These are phyloP conservation scores for Piper betle DNA, from an alignment of 164 flowering plant genomes.

Conservation along the genomic window DNA sequence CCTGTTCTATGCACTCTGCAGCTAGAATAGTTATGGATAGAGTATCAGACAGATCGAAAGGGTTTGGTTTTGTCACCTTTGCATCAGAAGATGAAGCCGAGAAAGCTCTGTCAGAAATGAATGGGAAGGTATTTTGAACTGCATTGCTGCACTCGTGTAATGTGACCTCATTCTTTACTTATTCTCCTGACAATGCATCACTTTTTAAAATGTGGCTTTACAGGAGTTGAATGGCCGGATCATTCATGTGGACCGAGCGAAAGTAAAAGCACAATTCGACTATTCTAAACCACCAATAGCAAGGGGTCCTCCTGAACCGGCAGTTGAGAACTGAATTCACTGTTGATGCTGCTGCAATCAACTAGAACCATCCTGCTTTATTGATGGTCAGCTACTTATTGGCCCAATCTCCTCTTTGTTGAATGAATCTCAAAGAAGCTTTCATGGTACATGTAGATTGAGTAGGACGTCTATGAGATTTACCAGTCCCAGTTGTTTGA, in stretches of 20 bases:
- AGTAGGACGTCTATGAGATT: not conserved
- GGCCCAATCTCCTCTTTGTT: not conserved
- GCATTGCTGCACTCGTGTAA: not conserved
- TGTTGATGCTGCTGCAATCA: not conserved
- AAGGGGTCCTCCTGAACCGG: slow-evolving; percentile 65
- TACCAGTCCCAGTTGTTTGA: not conserved
- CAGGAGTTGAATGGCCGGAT: slow-evolving; percentile 67
- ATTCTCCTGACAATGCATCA: not conserved
- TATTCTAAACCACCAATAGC: slow-evolving; percentile 52
- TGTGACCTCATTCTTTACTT: not conserved
- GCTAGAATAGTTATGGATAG: slow-evolving; percentile 61
- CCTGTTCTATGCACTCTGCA: slow-evolving; percentile 10
- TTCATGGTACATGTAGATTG: too few relatives aligned
- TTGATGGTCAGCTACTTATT: not conserved
- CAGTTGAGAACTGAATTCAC: not conserved
- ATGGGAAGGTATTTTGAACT: slow-evolving; percentile 52
- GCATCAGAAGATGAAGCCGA: slow-evolving; percentile 76
- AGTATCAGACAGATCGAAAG: slow-evolving; percentile 66
- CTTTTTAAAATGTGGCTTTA: not conserved
- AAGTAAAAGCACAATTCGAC: slow-evolving; percentile 20
- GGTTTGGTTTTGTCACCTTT: slow-evolving; percentile 91
- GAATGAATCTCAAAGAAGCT: too few relatives aligned
- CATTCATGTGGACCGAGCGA: slow-evolving; percentile 67
- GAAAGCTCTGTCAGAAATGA: slow-evolving; percentile 56
- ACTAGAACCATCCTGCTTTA: not conserved